Conservation (phyloP, 495 filamentous ascomycete species). For the Durotheca rogersii region DNA sequence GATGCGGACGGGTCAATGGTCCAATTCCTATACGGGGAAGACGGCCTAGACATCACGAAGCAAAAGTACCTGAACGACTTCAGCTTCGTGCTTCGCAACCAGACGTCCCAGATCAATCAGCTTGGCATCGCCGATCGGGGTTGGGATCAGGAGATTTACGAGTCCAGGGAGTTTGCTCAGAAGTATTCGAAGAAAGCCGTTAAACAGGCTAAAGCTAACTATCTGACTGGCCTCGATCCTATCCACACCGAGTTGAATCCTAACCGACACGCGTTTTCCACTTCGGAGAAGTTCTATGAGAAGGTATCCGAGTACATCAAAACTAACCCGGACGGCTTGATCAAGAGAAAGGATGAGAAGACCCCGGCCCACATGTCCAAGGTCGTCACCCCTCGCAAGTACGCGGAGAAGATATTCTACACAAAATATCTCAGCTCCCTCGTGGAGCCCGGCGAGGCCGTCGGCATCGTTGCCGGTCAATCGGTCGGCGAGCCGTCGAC, state of each 20-base stretch:
- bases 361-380: slow-evolving; percentile 41
- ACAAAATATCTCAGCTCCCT: slow-evolving; percentile 91
- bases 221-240: slow-evolving; percentile 71
- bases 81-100: slow-evolving; percentile 83
- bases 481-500: slow-evolving; percentile 96
- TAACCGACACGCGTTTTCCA: slow-evolving; percentile 74
- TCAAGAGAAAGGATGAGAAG: slow-evolving; percentile 73
- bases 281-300: slow-evolving; percentile 81
- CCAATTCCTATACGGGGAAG: slow-evolving; percentile 96
- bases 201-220: slow-evolving; percentile 68
- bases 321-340: slow-evolving; percentile 68
- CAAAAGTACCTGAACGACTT: slow-evolving; percentile 90
- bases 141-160: slow-evolving; percentile 49
- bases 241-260: slow-evolving; percentile 73
- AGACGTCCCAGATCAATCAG: slow-evolving; percentile 48
- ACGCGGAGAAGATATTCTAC: slow-evolving; percentile 77
- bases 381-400: slow-evolving; percentile 61
- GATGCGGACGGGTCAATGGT: slow-evolving; percentile 91
- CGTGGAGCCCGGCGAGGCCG: slow-evolving; percentile 96
- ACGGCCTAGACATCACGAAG: slow-evolving; percentile 91
- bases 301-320: slow-evolving; percentile 67
- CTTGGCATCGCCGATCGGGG: slow-evolving; percentile 40
- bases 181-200: slow-evolving; percentile 75
- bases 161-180: slow-evolving; percentile 62
- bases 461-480: slow-evolving; percentile 94